phyloP scores from a whole-genome alignment of 352 stramenopile species.

The Phytophthora foliorum region DNA sequence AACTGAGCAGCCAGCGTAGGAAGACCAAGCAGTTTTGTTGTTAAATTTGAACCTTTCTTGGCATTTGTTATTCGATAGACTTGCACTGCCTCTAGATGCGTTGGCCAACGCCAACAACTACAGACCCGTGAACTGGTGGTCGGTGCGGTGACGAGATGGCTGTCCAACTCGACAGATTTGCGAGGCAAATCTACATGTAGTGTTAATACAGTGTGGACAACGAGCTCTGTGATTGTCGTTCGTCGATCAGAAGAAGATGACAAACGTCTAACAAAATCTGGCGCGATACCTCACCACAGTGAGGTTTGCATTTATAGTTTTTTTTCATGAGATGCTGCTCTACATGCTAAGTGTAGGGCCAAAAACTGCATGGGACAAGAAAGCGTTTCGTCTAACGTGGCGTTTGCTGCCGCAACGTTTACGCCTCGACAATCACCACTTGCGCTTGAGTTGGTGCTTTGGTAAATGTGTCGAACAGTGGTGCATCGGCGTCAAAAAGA shows the following conservation, averaged over 20 bases:
- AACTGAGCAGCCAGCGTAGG: constrained; percentile 25
- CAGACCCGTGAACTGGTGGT: neutral
- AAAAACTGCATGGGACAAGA: constrained; percentile 15
- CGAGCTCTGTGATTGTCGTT: neutral
- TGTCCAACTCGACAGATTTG: neutral
- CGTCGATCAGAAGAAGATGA: constrained; percentile 5
- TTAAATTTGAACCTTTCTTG: constrained; percentile 5
- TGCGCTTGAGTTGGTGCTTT: neutral
- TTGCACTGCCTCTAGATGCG: constrained; percentile 2
- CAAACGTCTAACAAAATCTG: constrained; percentile 10
- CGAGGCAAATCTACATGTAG: neutral
- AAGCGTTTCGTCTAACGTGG: constrained; percentile 14
- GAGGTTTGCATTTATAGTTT: constrained; percentile 10
- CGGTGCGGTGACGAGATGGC: neutral
- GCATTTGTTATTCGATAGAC: neutral
- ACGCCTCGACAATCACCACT: constrained; percentile 11
- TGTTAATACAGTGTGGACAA: constrained; percentile 19
- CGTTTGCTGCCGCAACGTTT: constrained; percentile 12
- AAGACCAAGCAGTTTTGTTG: constrained; percentile 21
- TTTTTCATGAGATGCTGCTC: constrained; percentile 14
- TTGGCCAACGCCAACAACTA: constrained; percentile 13
- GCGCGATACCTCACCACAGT: too few relatives aligned
- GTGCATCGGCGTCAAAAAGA: neutral
- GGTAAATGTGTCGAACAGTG: neutral
- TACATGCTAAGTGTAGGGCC: constrained; percentile 8